Evolutionary conservation across 2,329 filamentous ascomycete species (phyloP).

Genomic region (Calonectria leucothoes): DNA sequence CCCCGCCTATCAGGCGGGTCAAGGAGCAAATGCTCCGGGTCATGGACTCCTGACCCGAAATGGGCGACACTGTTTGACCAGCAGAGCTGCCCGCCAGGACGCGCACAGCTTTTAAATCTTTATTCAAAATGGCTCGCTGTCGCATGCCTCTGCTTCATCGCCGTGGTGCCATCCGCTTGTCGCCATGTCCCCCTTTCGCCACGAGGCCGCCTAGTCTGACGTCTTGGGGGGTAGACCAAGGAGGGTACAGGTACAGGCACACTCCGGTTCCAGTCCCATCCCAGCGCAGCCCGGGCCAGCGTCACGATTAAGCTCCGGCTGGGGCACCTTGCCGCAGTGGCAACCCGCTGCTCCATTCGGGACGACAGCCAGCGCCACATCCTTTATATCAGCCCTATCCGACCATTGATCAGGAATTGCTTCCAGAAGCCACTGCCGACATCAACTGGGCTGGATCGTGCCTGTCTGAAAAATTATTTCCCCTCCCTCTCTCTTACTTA

Average conservation of each 20-base stretch:
- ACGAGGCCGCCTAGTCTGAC: slow-evolving; percentile 33
- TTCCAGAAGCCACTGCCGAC: background rate
- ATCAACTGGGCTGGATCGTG: background rate
- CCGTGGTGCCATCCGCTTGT: slow-evolving; percentile 33
- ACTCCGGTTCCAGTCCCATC: background rate
- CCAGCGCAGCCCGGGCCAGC: background rate
- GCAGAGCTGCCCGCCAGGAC: slow-evolving; percentile 37
- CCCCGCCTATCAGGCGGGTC: slow-evolving; percentile 44
- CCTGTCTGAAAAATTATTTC: background rate
- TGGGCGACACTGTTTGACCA: slow-evolving; percentile 43
- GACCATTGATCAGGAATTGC: slow-evolving; percentile 21
- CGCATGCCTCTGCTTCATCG: slow-evolving; percentile 34
- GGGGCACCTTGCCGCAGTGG: slow-evolving; percentile 36
- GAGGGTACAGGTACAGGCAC: background rate
- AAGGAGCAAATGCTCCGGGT: slow-evolving; percentile 51
- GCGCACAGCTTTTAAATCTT: slow-evolving; percentile 42
- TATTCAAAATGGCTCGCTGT: slow-evolving; percentile 47
- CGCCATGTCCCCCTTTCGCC: slow-evolving; percentile 39
- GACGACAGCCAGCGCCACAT: slow-evolving; percentile 33
- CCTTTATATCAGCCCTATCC: slow-evolving; percentile 45
- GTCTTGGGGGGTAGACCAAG: background rate
- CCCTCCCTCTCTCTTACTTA: slow-evolving; percentile 18
- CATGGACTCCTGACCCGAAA: slow-evolving; percentile 37
- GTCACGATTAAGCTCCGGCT: slow-evolving; percentile 31
- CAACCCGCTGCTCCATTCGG: slow-evolving; percentile 31